phyloP scores from a whole-genome alignment of 352 stramenopile genomes.

The Sclerospora graminicola region DNA sequence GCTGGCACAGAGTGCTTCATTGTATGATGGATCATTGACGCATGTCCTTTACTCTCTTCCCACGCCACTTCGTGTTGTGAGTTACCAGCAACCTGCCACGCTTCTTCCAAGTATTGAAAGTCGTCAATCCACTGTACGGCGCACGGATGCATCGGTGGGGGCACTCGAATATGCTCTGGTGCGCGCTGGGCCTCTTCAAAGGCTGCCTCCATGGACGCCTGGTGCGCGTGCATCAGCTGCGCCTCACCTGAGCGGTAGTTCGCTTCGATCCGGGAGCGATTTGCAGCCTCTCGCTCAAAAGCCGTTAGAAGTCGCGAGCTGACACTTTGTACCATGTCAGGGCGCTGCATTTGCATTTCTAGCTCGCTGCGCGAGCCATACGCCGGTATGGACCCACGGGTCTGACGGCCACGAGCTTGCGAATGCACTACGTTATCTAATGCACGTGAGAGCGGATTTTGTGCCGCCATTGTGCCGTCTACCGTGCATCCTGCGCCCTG shows the following conservation, averaged over 20 bases:
- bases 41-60: slow-evolving; percentile 40
- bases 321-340: slow-evolving; percentile 36
- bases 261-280: slow-evolving; percentile 53
- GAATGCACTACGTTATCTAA: slow-evolving; percentile 70
- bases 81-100: slow-evolving; percentile 49
- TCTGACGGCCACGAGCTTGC: slow-evolving; percentile 27
- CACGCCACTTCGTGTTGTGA: slow-evolving; percentile 54
- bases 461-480: slow-evolving; percentile 71
- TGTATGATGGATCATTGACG: slow-evolving; percentile 30
- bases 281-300: slow-evolving; percentile 58
- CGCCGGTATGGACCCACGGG: slow-evolving; percentile 22
- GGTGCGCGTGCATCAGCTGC: slow-evolving; percentile 36
- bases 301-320: slow-evolving; percentile 47
- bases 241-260: slow-evolving; percentile 39
- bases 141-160: slow-evolving; percentile 20
- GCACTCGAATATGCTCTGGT: slow-evolving; percentile 21
- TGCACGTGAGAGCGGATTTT: slow-evolving; percentile 76
- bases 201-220: slow-evolving; percentile 49
- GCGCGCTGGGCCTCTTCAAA: slow-evolving; percentile 45
- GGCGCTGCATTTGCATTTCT: slow-evolving; percentile 67
- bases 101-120: slow-evolving; percentile 51
- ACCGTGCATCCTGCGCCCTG: slow-evolving; percentile 68
- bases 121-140: slow-evolving; percentile 48
- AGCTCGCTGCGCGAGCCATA: slow-evolving; percentile 32
- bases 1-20: slow-evolving; percentile 12